Evolutionary conservation across 83 land plant species (phyloP).

Genomic region (Picea abies): DNA sequence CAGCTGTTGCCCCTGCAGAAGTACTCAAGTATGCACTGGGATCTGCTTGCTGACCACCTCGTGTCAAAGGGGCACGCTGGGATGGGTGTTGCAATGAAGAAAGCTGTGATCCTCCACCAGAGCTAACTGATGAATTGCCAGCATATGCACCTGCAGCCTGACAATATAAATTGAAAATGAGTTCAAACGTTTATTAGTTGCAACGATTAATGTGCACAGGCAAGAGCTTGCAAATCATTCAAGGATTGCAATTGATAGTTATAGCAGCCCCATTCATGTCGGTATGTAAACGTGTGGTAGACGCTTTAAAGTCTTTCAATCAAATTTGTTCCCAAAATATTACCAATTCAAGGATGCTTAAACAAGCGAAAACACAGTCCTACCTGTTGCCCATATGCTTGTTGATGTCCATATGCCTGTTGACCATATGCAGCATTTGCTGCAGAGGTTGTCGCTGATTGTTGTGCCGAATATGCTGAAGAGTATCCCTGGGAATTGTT

Average conservation of each 20-base stretch:
- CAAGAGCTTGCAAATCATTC: no score
- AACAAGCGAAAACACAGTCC: background rate
- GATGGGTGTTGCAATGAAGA: conserved; percentile 30
- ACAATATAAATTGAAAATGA: background rate
- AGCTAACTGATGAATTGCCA: conserved; percentile 31
- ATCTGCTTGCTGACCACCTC: conserved; percentile 33
- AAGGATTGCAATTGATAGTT: no score
- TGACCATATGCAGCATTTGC: conserved; percentile 20
- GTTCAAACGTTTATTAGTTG: background rate
- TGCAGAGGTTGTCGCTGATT: no score
- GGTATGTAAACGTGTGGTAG: background rate
- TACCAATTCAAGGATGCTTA: background rate
- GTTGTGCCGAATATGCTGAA: no score
- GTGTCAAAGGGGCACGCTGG: conserved; percentile 25
- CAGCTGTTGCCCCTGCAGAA: conserved; percentile 21
- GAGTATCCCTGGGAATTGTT: no score
- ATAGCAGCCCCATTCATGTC: background rate
- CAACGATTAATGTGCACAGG: background rate
- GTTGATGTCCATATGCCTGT: conserved; percentile 46
- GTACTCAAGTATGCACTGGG: conserved; percentile 47
- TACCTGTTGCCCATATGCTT: conserved; percentile 55
- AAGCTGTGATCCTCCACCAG: conserved; percentile 29
- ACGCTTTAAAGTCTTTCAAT: background rate
- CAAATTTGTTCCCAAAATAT: background rate
- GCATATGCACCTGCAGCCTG: conserved; percentile 33